These are phyloP conservation scores for Phellinidium pouzarii DNA, from an alignment of 1,284 basidiomycete species.

Conservation along the genomic window DNA sequence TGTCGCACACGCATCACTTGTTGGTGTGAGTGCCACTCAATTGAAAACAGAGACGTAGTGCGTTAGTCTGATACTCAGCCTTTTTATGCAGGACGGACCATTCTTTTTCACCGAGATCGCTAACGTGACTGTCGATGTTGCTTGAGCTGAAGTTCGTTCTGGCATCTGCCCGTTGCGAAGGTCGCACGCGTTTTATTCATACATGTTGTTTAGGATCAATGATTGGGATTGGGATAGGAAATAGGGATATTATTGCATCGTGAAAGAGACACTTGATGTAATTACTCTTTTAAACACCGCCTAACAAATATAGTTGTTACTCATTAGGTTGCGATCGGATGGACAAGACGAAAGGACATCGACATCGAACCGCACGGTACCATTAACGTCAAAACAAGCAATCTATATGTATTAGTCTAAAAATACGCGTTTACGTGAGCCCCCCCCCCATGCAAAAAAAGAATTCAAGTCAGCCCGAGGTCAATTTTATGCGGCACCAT, in stretches of 20 bases:
- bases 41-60: neutral
- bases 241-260: too few relatives aligned
- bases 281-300: too few relatives aligned
- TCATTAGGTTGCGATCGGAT: too few relatives aligned
- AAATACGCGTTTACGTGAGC: neutral
- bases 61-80: neutral
- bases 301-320: too few relatives aligned
- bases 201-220: too few relatives aligned
- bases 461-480: neutral
- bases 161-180: too few relatives aligned
- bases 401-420: slow-evolving; percentile 8
- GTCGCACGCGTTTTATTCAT: too few relatives aligned
- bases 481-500: neutral
- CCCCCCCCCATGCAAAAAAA: neutral
- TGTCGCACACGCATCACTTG: slow-evolving; percentile 37
- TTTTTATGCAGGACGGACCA: slow-evolving; percentile 8
- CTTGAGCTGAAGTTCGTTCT: neutral
- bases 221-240: too few relatives aligned
- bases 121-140: slow-evolving; percentile 14
- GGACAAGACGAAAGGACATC: too few relatives aligned
- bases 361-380: too few relatives aligned
- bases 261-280: too few relatives aligned
- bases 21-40: slow-evolving; percentile 35
- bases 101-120: slow-evolving; percentile 10
- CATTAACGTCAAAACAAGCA: too few relatives aligned